Base-by-base conservation (phyloP, 352 stramenopile genomes). In the Globisporangium cystogenes region DNA sequence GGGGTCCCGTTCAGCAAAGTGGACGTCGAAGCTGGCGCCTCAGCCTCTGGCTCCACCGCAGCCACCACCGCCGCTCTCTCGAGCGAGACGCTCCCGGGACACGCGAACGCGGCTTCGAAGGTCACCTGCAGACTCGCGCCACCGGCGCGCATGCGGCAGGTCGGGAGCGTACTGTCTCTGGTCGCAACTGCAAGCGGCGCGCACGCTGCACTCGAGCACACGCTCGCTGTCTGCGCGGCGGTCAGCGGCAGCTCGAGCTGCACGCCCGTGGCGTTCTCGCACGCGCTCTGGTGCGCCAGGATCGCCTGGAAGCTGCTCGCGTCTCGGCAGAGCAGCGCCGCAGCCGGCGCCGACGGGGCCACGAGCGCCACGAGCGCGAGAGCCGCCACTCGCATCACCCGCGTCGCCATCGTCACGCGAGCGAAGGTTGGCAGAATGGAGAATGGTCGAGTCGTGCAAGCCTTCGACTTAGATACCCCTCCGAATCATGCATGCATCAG, bases 261-360 rank as follows among this genome's bases (percentile, higher is more conserved):
- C 40, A 45, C 40, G 20, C 40, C 40, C n/a, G 40, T 45, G 8
- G 40, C 40, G 40, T 20, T 45, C 40, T 45, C 40, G 20, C 40
- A 45, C 7, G 40, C 40, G 40, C 20, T 45, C n/a, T 21, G 16
- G 40, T 16, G 20, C 40, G 10, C 23, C n/a, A 26, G 20, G 6
- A 45, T 23, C n/a, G 23, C 21, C 20, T 45, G 40, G n/a, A 27
- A 45, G 40, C n/a, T 23, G 40, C 40, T 45, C 40, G 23, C 11
- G n/a, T 45, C 40, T 14, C 20, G 40, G 40, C 40, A 45, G 40
- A 45, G 40, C 40, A 23, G 0, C 7, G 20, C 18, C n/a, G 3
- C 14, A 2, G 40, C 40, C 8, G 39, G 16, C 20, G 40, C 40
- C 8, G 39, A 24, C 20, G 40, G 40, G 1, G n/a, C 20, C 11